Evolutionary conservation across 2,329 filamentous ascomycete species (phyloP), one percentile per base, ranked within the genome.

Genomic region (Monilinia laxa): DNA sequence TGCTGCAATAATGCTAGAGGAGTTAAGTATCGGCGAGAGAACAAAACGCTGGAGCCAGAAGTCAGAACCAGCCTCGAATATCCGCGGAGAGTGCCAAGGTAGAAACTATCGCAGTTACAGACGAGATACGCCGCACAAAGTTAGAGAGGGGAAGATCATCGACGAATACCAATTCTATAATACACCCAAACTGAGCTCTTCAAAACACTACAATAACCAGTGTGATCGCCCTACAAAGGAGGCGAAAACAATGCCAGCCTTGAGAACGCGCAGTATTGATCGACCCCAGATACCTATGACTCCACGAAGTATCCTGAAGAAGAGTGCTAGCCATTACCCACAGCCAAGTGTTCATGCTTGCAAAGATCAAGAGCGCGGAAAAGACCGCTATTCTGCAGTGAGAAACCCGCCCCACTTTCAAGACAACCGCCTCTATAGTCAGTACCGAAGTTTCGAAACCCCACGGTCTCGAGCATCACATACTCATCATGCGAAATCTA

Each of bases 101-200:
- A n/a, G n/a, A 7, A 25, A 51, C 4, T 45, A 62, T 62, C 9
- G 28, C 16, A 10, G 51, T 6, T 1, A 7, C 10, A 62, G 47
- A 25, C n/a, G 31, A 23, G 58, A 25, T 10, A 18, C n/a, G 1
- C n/a, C 14, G 7, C 58, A 40, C 14, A 49, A 20, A 51, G 10
- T 7, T 5, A 11, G 12, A 0, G 45, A 38, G 7, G 7, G 3
- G 11, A 51, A 40, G 25, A 31, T 62, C 45, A 25, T 51, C 28
- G n/a, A 51, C n/a, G 58, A 62, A 7, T 62, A 51, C 7, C 45
- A 52, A 18, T 62, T 51, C 31, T 12, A 40, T 14, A 51, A 51
- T 4, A 38, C 12, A 38, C 31, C 58, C 14, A 62, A 12, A 62
- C 23, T 12, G 31, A 62, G 16, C 3, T 40, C 31, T 25, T 31